Evolutionary conservation across 2,329 filamentous ascomycete species (phyloP).

Genomic region (Neonectria neomacrospora): DNA sequence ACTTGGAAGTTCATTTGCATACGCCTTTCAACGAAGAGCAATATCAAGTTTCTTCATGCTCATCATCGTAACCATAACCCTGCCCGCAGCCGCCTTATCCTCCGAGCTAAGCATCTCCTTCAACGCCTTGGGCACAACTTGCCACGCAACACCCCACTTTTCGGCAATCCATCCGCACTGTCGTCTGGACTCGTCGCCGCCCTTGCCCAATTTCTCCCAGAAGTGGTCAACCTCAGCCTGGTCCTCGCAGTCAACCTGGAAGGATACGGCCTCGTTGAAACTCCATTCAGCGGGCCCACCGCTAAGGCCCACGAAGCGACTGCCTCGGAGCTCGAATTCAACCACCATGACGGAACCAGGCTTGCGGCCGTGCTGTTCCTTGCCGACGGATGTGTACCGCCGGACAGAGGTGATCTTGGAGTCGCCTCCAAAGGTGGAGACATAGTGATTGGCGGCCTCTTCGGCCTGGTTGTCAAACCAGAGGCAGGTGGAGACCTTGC

Average conservation of each 20-base stretch:
- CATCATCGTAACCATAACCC: slow-evolving; percentile 52
- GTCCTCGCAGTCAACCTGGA: slow-evolving; percentile 57
- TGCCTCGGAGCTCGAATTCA: slow-evolving; percentile 53
- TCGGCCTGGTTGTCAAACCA: slow-evolving; percentile 56
- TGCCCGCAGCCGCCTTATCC: slow-evolving; percentile 49
- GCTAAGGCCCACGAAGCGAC: slow-evolving; percentile 55
- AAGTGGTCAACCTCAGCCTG: slow-evolving; percentile 61
- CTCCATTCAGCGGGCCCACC: slow-evolving; percentile 54
- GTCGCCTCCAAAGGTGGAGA: slow-evolving; percentile 53
- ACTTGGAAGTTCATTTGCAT: slow-evolving; percentile 22
- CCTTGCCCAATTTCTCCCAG: slow-evolving; percentile 56
- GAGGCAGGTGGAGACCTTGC: slow-evolving; percentile 49
- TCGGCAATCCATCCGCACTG: slow-evolving; percentile 60
- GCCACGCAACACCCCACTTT: slow-evolving; percentile 59
- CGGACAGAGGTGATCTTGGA: slow-evolving; percentile 50
- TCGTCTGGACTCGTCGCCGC: slow-evolving; percentile 50
- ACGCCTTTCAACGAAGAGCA: slow-evolving; percentile 50
- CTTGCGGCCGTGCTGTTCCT: slow-evolving; percentile 47
- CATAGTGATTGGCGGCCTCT: slow-evolving; percentile 56
- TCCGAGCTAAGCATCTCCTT: slow-evolving; percentile 49
- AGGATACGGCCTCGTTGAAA: slow-evolving; percentile 55
- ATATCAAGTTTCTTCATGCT: slow-evolving; percentile 58
- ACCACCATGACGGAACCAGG: slow-evolving; percentile 50
- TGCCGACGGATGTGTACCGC: slow-evolving; percentile 45
- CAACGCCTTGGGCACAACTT: slow-evolving; percentile 55